Percentiles rank a stretch among this genome's conserved stretches.
Evolutionary conservation across 176 grass and related monocot genomes (phyloP).

Genomic region (Triticum aestivum): DNA sequence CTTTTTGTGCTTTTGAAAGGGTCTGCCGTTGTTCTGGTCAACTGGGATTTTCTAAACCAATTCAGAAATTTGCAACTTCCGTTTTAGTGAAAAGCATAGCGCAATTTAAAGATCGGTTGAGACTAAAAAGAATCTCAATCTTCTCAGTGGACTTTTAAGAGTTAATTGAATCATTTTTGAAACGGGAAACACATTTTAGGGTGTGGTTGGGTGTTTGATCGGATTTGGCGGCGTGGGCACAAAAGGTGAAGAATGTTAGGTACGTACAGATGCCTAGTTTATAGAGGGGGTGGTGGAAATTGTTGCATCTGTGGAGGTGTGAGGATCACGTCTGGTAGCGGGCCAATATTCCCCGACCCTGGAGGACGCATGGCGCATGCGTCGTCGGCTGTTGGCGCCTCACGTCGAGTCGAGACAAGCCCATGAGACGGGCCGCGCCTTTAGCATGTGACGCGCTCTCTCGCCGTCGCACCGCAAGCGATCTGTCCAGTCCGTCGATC

Average conservation of each 20-base stretch:
- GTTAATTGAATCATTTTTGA: background rate
- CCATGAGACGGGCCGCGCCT: slow-evolving; percentile 27
- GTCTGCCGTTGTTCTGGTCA: too few species aligned
- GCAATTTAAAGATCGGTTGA: too few species aligned
- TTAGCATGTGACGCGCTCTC: slow-evolving; percentile 15
- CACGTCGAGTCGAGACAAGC: slow-evolving; percentile 32
- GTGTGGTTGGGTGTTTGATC: background rate
- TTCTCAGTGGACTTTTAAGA: too few species aligned
- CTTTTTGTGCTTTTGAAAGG: too few species aligned
- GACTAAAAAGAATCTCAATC: too few species aligned
- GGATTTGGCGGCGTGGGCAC: background rate
- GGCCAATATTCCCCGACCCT: background rate
- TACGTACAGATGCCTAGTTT: background rate
- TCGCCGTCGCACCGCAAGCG: background rate
- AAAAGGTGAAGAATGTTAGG: background rate
- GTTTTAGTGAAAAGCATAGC: too few species aligned
- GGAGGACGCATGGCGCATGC: background rate
- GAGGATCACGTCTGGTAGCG: background rate
- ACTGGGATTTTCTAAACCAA: too few species aligned
- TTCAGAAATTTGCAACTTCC: too few species aligned
- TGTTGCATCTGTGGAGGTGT: background rate
- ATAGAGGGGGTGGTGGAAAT: background rate
- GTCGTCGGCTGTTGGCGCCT: slow-evolving; percentile 28
- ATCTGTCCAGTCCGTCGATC: background rate
- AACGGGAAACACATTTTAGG: background rate